Evolutionary conservation across 441 rosid genomes (phyloP).

Genomic region (Gossypium laxum): DNA sequence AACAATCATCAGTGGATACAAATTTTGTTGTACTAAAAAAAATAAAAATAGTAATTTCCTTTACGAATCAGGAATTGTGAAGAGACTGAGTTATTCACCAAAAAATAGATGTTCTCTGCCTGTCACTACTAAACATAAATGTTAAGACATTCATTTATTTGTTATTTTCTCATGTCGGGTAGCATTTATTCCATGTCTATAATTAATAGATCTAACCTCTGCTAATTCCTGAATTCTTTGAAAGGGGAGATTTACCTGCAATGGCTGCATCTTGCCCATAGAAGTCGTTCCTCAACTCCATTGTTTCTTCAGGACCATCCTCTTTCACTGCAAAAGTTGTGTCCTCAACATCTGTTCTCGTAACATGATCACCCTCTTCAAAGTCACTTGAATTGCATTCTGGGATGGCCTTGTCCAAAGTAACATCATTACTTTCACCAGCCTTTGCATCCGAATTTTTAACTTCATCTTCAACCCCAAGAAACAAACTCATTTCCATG

Average conservation of each 20-base stretch:
- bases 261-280: not conserved
- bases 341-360: not conserved
- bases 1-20: not conserved
- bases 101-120: too few species aligned
- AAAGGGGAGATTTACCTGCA: not conserved
- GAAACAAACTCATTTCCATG: conserved; percentile 12
- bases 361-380: not conserved
- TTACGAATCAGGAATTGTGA: not conserved
- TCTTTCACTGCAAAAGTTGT: not conserved
- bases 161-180: too few species aligned
- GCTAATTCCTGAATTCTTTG: not conserved
- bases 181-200: not conserved
- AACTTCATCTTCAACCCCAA: conserved; percentile 8
- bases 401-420: not conserved
- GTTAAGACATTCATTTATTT: too few species aligned
- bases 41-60: not conserved
- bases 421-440: not conserved
- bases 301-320: conserved; percentile 4
- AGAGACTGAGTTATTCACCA: not conserved
- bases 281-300: not conserved
- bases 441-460: conserved; percentile 9
- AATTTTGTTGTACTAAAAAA: not conserved
- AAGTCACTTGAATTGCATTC: not conserved
- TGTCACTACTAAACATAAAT: too few species aligned
- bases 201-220: conserved; percentile 14